A percentile compares a stretch with the other conserved stretches of the same genome.
phyloP scores from a whole-genome alignment of 495 filamentous ascomycete species.

The Lindgomyces ingoldianus region DNA sequence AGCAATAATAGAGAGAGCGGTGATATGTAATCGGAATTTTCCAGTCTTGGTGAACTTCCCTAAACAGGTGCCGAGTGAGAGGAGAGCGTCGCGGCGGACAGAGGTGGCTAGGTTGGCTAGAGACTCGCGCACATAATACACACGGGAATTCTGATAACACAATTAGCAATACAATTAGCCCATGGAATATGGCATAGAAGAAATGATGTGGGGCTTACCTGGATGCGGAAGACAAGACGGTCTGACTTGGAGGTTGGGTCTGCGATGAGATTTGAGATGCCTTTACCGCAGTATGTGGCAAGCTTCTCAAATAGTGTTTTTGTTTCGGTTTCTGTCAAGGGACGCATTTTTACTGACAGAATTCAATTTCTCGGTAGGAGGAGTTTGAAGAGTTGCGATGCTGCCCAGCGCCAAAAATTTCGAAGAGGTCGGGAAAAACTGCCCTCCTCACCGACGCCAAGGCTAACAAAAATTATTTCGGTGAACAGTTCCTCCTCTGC shows the following conservation, averaged over 20 bases:
- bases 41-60: constrained; percentile 75
- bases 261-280: constrained; percentile 77
- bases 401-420: no score
- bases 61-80: constrained; percentile 77
- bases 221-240: constrained; percentile 76
- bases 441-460: constrained; percentile 13
- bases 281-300: constrained; percentile 77
- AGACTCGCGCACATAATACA: constrained; percentile 84
- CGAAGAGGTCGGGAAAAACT: constrained; percentile 15
- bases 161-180: no score
- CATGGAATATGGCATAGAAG: no score
- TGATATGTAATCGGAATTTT: constrained; percentile 84
- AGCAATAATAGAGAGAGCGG: constrained; percentile 80
- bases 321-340: constrained; percentile 68
- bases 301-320: constrained; percentile 73
- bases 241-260: constrained; percentile 59
- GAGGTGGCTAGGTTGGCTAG: constrained; percentile 89
- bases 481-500: background rate
- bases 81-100: constrained; percentile 73
- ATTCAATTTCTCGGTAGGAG: no score
- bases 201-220: constrained; percentile 1
- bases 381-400: no score
- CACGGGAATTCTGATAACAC: constrained; percentile 50
- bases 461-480: constrained; percentile 12
- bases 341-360: constrained; percentile 60